Base-by-base conservation (phyloP, 2,329 filamentous ascomycete species). In the Nemania serpens region DNA sequence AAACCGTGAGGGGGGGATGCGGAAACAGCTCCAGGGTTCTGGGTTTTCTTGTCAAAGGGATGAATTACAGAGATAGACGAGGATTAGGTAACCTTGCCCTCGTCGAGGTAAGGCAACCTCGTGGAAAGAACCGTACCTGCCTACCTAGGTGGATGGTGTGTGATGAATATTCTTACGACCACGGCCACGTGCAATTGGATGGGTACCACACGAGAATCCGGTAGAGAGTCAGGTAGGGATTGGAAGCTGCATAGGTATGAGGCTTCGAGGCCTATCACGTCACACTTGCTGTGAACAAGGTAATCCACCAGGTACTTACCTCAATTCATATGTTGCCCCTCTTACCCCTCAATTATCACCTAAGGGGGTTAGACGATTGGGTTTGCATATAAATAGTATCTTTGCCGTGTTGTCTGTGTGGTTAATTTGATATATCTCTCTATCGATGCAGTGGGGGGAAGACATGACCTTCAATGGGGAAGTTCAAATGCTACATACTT, bases 231-330 rank as follows among this genome's bases (percentile, higher is more conserved):
- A 29, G 37, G 36, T 52, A 22, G 36, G 36, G n/a, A n/a, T n/a
- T n/a, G n/a, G 11, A 13, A 39, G 11, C 11, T 39, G 15, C 34
- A 6, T 36, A 36, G 34, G 34, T 36, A 36, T 13, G 5, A 29
- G 12, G 51, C 43, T 55, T 53, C 1, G 48, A 59, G 50, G 29
- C 61, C 57, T 60, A 63, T 60, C 61, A 63, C 61, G 61, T 63
- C 61, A 63, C 61, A 51, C 53, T 29, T 57, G 37, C 59, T 34
- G 54, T 43, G 18, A 37, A 43, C 39, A 7, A 20, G 59, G n/a
- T n/a, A n/a, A 47, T 46, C 54, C 59, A 61, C 59, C 41, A 33
- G 17, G 20, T 46, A 56, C 25, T 29, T 29, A 4, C 25, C 25
- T 7, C 25, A 29, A n/a, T n/a, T n/a, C n/a, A n/a, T n/a, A 12